These are phyloP conservation scores for Wickerhamiella azymoides DNA, from an alignment of 805 yeast species.

Conservation along the genomic window DNA sequence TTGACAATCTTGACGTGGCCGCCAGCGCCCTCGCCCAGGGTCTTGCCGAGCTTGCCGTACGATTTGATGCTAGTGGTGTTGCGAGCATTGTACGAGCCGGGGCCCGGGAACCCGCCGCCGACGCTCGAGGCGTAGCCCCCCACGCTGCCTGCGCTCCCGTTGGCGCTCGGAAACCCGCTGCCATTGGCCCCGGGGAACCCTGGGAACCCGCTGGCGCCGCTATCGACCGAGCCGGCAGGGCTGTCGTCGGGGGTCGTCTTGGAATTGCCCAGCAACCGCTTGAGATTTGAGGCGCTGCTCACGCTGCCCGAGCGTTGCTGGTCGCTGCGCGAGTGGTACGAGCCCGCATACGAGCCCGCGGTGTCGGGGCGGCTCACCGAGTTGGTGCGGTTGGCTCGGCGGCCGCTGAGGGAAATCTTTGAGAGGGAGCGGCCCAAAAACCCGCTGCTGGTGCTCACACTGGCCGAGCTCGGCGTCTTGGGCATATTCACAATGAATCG, in stretches of 20 bases:
- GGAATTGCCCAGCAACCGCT: slow-evolving; percentile 10
- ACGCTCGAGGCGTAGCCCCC: slow-evolving; percentile 27
- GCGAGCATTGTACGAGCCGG: slow-evolving; percentile 1
- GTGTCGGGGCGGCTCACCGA: neutral
- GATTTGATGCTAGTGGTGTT: slow-evolving; percentile 35
- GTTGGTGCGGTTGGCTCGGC: slow-evolving; percentile 10
- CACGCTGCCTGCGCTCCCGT: slow-evolving; percentile 11
- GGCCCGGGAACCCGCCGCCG: slow-evolving; percentile 9
- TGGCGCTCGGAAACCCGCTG: neutral
- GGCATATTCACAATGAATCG: slow-evolving; percentile 75
- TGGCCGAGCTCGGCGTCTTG: slow-evolving; percentile 29
- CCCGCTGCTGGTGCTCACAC: neutral
- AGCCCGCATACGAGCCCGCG: neutral
- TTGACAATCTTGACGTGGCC: slow-evolving; percentile 71
- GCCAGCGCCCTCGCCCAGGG: slow-evolving; percentile 90
- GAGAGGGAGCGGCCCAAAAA: slow-evolving; percentile 10
- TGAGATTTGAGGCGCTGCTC: neutral
- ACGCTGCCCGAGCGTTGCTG: neutral
- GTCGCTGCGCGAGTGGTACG: neutral
- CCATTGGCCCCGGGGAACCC: too few relatives aligned
- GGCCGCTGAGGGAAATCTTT: slow-evolving; percentile 14
- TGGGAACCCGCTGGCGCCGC: slow-evolving; percentile 2
- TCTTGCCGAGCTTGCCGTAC: slow-evolving; percentile 72
- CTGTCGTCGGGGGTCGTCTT: slow-evolving; percentile 21
- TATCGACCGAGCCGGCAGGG: slow-evolving; percentile 13